Conservation (phyloP, 2,329 filamentous ascomycete genomes). For the Diplodia seriata region DNA sequence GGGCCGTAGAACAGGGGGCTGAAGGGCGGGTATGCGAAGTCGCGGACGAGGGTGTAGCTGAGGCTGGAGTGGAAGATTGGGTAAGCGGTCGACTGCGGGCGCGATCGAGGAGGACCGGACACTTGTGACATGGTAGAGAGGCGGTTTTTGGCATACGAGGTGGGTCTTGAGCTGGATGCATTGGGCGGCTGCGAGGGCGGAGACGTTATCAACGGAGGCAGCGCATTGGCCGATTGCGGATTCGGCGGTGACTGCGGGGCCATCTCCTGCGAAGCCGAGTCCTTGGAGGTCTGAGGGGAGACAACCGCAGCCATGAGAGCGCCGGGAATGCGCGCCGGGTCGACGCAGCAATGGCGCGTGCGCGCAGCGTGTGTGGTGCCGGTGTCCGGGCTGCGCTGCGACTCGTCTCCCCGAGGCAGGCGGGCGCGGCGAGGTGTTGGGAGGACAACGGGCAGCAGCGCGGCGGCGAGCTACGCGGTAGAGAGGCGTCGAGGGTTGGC, state of each 20-base stretch:
- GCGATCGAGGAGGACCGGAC: constrained; percentile 70
- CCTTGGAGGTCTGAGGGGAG: constrained; percentile 42
- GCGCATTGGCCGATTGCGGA: constrained; percentile 48
- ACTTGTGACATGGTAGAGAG: constrained; percentile 82
- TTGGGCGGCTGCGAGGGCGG: constrained; percentile 58
- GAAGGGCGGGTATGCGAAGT: constrained; percentile 86
- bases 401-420: constrained; percentile 21
- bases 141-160: constrained; percentile 73
- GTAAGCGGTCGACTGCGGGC: constrained; percentile 81
- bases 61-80: constrained; percentile 85
- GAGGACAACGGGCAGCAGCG: neutral
- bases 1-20: constrained; percentile 95
- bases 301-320: constrained; percentile 48
- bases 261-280: constrained; percentile 36
- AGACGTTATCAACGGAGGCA: constrained; percentile 61
- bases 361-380: constrained; percentile 12
- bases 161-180: constrained; percentile 64
- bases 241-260: constrained; percentile 38
- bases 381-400: constrained; percentile 25
- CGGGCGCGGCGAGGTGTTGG: neutral
- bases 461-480: neutral
- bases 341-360: constrained; percentile 8
- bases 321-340: constrained; percentile 19
- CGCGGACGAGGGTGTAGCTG: constrained; percentile 86
- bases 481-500: constrained; percentile 17